Percentiles rank a stretch among this genome's conserved stretches.
Conservation (phyloP, 345 rosid genomes). For the Gossypium herbaceum region DNA sequence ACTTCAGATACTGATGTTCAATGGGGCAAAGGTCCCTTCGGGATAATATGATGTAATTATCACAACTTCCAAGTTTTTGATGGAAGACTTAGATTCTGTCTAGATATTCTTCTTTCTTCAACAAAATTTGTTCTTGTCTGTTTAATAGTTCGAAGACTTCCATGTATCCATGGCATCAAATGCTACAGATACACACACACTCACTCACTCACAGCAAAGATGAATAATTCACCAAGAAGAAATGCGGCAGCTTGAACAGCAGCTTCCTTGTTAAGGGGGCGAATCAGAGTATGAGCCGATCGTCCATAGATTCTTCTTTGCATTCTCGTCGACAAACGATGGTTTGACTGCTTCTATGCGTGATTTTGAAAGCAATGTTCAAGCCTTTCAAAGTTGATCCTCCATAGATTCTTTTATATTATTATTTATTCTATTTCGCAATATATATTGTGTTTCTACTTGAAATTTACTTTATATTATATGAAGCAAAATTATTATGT, state of each 20-base stretch:
- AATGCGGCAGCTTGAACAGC: no score
- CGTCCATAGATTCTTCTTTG: slow-evolving; percentile 10
- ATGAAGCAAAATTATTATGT: no score
- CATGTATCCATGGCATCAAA: not conserved
- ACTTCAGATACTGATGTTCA: not conserved
- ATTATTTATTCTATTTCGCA: no score
- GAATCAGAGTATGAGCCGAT: not conserved
- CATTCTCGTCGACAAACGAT: slow-evolving; percentile 1
- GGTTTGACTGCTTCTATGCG: not conserved
- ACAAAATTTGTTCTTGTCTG: not conserved
- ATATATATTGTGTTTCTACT: no score
- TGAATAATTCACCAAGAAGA: no score
- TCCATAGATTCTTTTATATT: no score
- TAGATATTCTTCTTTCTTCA: not conserved
- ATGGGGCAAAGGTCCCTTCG: not conserved
- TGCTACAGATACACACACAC: not conserved
- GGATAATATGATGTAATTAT: not conserved
- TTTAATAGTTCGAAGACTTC: not conserved
- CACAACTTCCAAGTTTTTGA: not conserved
- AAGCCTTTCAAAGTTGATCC: no score
- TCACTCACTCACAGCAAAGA: no score
- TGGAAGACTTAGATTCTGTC: not conserved
- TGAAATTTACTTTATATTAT: no score
- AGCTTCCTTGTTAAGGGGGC: slow-evolving; percentile 2
- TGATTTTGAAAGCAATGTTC: no score